Evolutionary conservation across 1,284 basidiomycete species (phyloP), one percentile per base, ranked within the genome.

Genomic region (Anthracocystis panici-leucophaei): DNA sequence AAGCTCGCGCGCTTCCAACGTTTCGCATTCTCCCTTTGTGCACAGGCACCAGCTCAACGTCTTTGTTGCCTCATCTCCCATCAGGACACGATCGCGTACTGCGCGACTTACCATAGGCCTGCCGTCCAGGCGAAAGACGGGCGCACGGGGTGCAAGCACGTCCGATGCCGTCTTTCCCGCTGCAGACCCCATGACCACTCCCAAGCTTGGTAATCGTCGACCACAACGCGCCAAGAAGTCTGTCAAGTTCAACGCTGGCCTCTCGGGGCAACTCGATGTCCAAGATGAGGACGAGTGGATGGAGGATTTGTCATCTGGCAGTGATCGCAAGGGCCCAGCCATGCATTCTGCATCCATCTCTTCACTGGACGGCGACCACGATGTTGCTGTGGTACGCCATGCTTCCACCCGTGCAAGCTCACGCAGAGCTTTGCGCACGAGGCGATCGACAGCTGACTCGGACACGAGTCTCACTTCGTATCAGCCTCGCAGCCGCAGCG

Each of bases 1-100:
- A 27, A 69, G 72, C 56, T 75, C 72, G 45, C 65, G 63, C 14
- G 56, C 72, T 35, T 75, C 72, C 29, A 69, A 60, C 38, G 33
- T 41, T 8, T 74, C 71, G 12, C 60, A 54, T 6, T 69, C 66
- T 3, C 57, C 72, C 31, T 69, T 69, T 23, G 49, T 48, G n/a
- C 57, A 54, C 9, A 48, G 61, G 6, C 54, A 57, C 46, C 65
- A 67, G 45, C 67, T 59, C n/a, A 70, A 51, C 54, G 57, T 64
- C 14, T 80, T 76, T 46, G 63, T 74, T 8, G 78, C 78, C 16
- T 72, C 78, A 1, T 80, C 78, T 21, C 78, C 78, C 23, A 54
- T 78, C 57, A 55, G 65, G 5, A 79, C 72, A 9, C 65, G 77
- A 5, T 62, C 75, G 3, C 59, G 73, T 16, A 55, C 72, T n/a